Evolutionary conservation across 371 early-diverging fungal genomes (phyloP).

Genomic region (Mortierella sp.): DNA sequence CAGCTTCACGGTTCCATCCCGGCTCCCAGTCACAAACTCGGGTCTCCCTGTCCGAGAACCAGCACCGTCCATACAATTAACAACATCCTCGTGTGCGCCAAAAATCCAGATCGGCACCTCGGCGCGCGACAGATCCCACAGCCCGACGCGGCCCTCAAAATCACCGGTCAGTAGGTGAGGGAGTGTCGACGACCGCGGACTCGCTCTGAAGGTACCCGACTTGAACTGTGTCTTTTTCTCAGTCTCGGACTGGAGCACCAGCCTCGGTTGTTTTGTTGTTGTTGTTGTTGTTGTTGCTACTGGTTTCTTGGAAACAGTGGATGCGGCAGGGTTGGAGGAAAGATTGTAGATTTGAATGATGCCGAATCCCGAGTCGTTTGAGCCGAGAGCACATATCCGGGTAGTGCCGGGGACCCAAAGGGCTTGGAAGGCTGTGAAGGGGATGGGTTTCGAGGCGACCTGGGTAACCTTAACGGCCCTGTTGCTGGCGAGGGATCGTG

Average conservation of each 20-base stretch:
- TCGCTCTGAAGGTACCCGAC: constrained; percentile 76
- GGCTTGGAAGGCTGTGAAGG: constrained; percentile 51
- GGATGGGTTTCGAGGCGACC: constrained; percentile 26
- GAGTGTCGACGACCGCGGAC: constrained; percentile 56
- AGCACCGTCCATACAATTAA: constrained; percentile 84
- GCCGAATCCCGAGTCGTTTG: constrained; percentile 76
- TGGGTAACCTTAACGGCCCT: constrained; percentile 14
- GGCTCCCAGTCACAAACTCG: constrained; percentile 81
- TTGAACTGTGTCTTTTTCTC: constrained; percentile 72
- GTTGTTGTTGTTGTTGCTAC: not conserved
- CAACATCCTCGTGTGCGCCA: constrained; percentile 80
- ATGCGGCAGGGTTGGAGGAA: not conserved
- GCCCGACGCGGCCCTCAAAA: constrained; percentile 76
- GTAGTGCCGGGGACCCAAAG: constrained; percentile 83
- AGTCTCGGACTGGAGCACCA: constrained; percentile 55
- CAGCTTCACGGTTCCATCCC: constrained; percentile 85
- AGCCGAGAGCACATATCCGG: constrained; percentile 78
- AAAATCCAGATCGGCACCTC: constrained; percentile 72
- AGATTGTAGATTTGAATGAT: constrained; percentile 64
- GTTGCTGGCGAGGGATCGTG: not conserved
- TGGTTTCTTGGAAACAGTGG: not conserved
- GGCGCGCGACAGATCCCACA: constrained; percentile 81
- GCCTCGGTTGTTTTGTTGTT: constrained; percentile 10
- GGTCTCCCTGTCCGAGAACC: constrained; percentile 70
- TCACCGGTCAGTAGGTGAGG: constrained; percentile 83